Base-by-base conservation (phyloP, 2,329 filamentous ascomycete species). In the Annulohypoxylon truncatum region DNA sequence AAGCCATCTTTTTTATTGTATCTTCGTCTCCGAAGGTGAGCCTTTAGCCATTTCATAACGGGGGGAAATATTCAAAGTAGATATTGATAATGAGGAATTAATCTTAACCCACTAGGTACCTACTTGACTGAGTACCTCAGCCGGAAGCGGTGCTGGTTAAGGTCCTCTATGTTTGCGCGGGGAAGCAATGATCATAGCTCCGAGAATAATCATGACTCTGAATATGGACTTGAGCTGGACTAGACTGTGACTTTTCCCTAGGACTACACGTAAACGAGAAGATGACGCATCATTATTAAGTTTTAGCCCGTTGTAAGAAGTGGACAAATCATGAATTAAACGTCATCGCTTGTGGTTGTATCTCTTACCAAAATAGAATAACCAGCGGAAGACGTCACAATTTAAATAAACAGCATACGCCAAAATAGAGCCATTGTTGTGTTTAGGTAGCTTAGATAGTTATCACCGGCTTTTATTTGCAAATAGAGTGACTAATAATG, bases 11-110 rank as follows among this genome's bases (percentile, higher is more conserved):
- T 3, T n/a, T 55, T 55, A 4, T 53, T 31, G 20, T 44, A 31
- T 20, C 48, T 58, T 35, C 33, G 61, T 15, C 56, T 53, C 18
- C 56, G 52, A 10, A 64, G 26, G 5, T 58, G 33, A 29, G 33
- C 48, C n/a, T 60, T 67, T 2, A 67, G 40, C 20, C 55, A 35
- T 10, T 24, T 51, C 65, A 67, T 67, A 26, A 24, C 52, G 13
- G 12, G 10, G 24, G 2, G 13, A 28, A 8, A 28, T 26, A n/a
- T 20, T 4, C n/a, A n/a, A n/a, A n/a, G n/a, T n/a, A n/a, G n/a
- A n/a, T n/a, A n/a, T n/a, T n/a, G n/a, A 31, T 12, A 50, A 2
- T 31, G 20, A 13, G 12, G 18, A 1, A 10, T 15, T 2, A 9
- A 28, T 1, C 28, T n/a, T 24, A 15, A 47, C 8, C 28, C n/a